A percentile compares a stretch with the other conserved stretches of the same genome.
These are phyloP conservation scores for Begonia peltatifolia DNA, from an alignment of 306 rosid species.

Conservation along the genomic window DNA sequence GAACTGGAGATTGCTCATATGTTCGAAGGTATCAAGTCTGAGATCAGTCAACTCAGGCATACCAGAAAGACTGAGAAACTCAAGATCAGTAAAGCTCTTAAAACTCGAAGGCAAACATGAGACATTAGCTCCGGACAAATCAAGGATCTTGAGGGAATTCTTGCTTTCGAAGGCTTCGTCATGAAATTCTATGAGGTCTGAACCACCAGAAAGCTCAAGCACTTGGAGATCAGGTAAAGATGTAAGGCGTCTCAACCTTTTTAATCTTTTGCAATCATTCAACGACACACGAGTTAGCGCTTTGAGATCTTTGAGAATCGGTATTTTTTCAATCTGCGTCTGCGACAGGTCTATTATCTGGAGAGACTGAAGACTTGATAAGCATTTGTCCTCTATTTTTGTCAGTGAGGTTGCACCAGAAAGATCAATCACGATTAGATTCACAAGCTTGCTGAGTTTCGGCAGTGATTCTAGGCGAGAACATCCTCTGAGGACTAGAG, in stretches of 20 bases:
- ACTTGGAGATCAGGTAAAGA: conserved; percentile 8
- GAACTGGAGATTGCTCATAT: conserved; percentile 11
- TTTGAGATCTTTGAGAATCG: conserved; percentile 8
- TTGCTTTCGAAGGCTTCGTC: conserved; percentile 5
- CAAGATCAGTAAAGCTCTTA: conserved; percentile 5
- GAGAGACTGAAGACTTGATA: conserved; percentile 4
- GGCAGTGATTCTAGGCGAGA: conserved; percentile 7
- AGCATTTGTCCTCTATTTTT: conserved; percentile 3
- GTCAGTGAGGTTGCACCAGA: conserved; percentile 16
- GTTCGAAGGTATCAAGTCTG: conserved; percentile 4
- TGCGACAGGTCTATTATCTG: conserved; percentile 16
- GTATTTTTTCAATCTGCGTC: conserved; percentile 12
- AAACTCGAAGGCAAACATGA: conserved; percentile 7
- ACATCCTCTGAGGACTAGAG: conserved; percentile 17
- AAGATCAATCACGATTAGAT: conserved; percentile 25
- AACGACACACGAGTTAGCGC: conserved; percentile 9
- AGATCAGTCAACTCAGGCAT: conserved; percentile 6
- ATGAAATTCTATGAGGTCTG: conserved; percentile 2
- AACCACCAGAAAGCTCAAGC: conserved; percentile 18
- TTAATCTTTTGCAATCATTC: conserved; percentile 7
- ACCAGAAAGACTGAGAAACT: conserved; percentile 15
- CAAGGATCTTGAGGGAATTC: conserved; percentile 14
- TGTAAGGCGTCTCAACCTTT: conserved; percentile 7
- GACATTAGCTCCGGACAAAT: conserved; percentile 14
- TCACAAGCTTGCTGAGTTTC: background rate